Base-by-base conservation (phyloP, 345 rosid genomes). In the Populus nigra region DNA sequence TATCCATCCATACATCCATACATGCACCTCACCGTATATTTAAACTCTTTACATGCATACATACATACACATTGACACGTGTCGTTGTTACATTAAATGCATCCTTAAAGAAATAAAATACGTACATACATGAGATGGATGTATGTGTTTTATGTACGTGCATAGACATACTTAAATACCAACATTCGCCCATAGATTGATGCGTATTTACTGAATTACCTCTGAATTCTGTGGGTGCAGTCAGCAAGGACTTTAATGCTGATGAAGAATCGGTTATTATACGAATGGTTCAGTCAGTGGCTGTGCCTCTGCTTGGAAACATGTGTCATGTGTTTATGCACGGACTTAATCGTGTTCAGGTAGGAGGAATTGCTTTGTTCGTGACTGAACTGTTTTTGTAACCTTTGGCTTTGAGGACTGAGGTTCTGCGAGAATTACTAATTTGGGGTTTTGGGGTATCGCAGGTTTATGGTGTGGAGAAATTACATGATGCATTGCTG, bases 311-410 rank as follows among this genome's bases (percentile, higher is more conserved):
- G 22, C 68, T 96, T 72, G 99, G 98, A 73, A 96, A 92, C 80
- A 90, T 94, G 83, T 96, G 99, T 71, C 93, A 96, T 83, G 94
- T 96, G 75, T 95, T 96, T 75, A 96, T 96, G 99, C 88, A 92
- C 63, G 99, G 99, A 53, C 87, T 96, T 43, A 96, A 96, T 82
- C 91, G 83, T 73, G 99, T 96, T 81, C 97, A 96, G 91, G 99
- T 92, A 31, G 69, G 62, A 47, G 33, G 45, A 31, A 27, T 45
- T 31, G 18, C 20, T 49, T 49, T 33, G 23, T 59, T 63, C 15
- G 15, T 65, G 23, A 18, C 27, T 8, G 66, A 45, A 27, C 62
- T 11, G 23, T 45, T 65, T 18, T 17, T 59, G 11, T 15, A 53
- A 9, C 2, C 35, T 57, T 67, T 57, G 39, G 22, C 22, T 25